phyloP scores from a whole-genome alignment of 2,329 filamentous ascomycete genomes.

The Diaporthe longicolla region DNA sequence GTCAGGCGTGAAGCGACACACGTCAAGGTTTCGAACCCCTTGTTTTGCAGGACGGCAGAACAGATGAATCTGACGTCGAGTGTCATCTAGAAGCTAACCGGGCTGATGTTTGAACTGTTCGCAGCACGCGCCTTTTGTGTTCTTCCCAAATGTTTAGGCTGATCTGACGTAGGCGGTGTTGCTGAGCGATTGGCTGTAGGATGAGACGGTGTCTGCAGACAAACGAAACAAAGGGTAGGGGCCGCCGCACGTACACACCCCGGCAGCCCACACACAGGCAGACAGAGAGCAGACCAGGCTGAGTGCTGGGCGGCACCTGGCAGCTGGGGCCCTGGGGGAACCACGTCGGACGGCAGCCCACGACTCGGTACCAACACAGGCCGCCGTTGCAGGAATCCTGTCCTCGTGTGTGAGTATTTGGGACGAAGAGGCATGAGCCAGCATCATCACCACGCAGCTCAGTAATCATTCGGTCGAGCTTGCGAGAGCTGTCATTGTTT shows the following conservation, averaged over 20 bases:
- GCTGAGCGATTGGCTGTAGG: constrained; percentile 41
- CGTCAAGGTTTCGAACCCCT: constrained; percentile 39
- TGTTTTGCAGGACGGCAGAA: constrained; percentile 36
- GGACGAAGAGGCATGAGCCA: constrained; percentile 28
- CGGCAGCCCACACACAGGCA: background rate
- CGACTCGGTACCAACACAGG: constrained; percentile 18
- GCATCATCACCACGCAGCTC: background rate
- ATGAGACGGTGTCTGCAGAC: constrained; percentile 37
- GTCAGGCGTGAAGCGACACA: constrained; percentile 37
- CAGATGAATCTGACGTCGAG: constrained; percentile 41
- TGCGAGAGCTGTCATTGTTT: constrained; percentile 23
- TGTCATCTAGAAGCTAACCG: constrained; percentile 38
- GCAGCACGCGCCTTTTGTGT: constrained; percentile 35
- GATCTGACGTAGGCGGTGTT: constrained; percentile 21
- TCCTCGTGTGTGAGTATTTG: constrained; percentile 33
- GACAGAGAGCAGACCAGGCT: background rate
- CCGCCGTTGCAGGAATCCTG: constrained; percentile 17
- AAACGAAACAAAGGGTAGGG: constrained; percentile 38
- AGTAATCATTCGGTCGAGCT: constrained; percentile 23
- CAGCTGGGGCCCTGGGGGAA: too few species aligned
- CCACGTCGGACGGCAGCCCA: background rate
- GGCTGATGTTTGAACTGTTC: constrained; percentile 33
- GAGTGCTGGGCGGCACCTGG: background rate
- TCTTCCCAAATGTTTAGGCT: constrained; percentile 35
- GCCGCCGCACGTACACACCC: background rate